Evolutionary conservation across 2,329 filamentous ascomycete genomes (phyloP).

Genomic region (Malbranchea zuffiana): DNA sequence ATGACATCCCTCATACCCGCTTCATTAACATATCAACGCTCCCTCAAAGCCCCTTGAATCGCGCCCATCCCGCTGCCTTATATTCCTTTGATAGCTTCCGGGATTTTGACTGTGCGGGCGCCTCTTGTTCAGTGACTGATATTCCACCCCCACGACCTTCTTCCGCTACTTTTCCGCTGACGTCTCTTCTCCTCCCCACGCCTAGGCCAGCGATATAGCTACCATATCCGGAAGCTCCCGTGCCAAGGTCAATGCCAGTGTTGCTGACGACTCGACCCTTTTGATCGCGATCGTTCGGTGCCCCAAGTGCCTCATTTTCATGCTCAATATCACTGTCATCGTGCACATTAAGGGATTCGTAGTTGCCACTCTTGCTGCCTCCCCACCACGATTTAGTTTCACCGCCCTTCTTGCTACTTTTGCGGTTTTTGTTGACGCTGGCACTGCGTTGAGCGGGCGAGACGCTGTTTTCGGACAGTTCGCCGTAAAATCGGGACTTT

Average conservation of each 20-base stretch:
- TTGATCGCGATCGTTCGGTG: slow-evolving; percentile 25
- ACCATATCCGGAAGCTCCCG: slow-evolving; percentile 28
- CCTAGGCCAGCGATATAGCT: slow-evolving; percentile 35
- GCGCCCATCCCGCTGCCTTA: slow-evolving; percentile 37
- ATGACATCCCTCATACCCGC: not conserved
- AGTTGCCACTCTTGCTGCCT: slow-evolving; percentile 24
- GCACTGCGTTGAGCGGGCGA: slow-evolving; percentile 18
- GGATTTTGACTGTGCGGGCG: slow-evolving; percentile 7
- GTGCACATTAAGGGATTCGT: slow-evolving; percentile 26
- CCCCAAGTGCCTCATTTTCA: slow-evolving; percentile 15
- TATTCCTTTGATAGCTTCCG: slow-evolving; percentile 13
- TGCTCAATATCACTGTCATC: slow-evolving; percentile 18
- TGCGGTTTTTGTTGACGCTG: slow-evolving; percentile 14
- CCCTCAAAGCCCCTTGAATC: slow-evolving; percentile 35
- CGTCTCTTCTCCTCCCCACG: slow-evolving; percentile 37
- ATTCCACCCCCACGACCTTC: slow-evolving; percentile 32
- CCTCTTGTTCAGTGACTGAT: slow-evolving; percentile 13
- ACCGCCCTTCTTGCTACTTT: slow-evolving; percentile 18
- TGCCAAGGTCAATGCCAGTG: slow-evolving; percentile 30
- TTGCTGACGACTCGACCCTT: slow-evolving; percentile 37
- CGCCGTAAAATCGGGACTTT: slow-evolving; percentile 32
- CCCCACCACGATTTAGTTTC: slow-evolving; percentile 24
- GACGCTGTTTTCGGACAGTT: slow-evolving; percentile 21
- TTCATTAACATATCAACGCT: not conserved
- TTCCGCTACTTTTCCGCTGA: slow-evolving; percentile 38